A percentile compares a stretch with the other conserved stretches of the same genome.
phyloP scores from a whole-genome alignment of 1,284 basidiomycete genomes.

The Caloboletus firmus region DNA sequence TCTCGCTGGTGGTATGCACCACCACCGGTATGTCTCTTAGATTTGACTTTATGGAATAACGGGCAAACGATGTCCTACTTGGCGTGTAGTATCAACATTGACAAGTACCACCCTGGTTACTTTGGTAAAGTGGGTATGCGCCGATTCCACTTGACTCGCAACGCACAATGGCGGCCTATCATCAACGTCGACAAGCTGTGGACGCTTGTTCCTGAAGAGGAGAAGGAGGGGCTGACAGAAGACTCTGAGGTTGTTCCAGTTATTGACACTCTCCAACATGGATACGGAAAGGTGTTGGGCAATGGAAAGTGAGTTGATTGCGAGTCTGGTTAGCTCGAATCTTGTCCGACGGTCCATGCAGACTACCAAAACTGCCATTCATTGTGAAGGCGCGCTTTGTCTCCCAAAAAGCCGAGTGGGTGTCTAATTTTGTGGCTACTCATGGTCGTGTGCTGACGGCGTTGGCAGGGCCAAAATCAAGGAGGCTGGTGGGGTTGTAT shows the following conservation, averaged over 20 bases:
- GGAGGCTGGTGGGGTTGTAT: conserved; percentile 92
- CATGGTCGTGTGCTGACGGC: conserved; percentile 7
- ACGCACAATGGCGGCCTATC: conserved; percentile 87
- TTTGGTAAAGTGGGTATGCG: conserved; percentile 99
- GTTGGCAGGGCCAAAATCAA: conserved; percentile 74
- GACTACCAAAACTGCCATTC: conserved; percentile 81
- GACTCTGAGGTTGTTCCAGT: conserved; percentile 83
- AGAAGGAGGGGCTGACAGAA: conserved; percentile 72
- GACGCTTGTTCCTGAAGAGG: conserved; percentile 74
- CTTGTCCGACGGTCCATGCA: conserved; percentile 28
- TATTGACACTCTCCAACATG: conserved; percentile 83
- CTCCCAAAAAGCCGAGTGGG: conserved; percentile 84
- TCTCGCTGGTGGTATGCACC: conserved; percentile 99
- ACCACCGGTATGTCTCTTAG: conserved; percentile 79
- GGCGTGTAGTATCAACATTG: conserved; percentile 72
- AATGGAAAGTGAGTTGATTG: conserved; percentile 68
- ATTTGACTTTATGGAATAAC: neutral
- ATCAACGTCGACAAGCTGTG: conserved; percentile 98
- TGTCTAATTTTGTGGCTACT: conserved; percentile 22
- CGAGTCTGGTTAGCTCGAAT: neutral
- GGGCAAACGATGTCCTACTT: neutral
- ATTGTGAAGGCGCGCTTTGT: conserved; percentile 97
- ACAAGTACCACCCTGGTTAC: conserved; percentile 98
- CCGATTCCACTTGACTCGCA: conserved; percentile 94
- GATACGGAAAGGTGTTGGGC: conserved; percentile 91